Conservation (phyloP, 345 rosid genomes). For the Crucihimalaya himalaica region DNA sequence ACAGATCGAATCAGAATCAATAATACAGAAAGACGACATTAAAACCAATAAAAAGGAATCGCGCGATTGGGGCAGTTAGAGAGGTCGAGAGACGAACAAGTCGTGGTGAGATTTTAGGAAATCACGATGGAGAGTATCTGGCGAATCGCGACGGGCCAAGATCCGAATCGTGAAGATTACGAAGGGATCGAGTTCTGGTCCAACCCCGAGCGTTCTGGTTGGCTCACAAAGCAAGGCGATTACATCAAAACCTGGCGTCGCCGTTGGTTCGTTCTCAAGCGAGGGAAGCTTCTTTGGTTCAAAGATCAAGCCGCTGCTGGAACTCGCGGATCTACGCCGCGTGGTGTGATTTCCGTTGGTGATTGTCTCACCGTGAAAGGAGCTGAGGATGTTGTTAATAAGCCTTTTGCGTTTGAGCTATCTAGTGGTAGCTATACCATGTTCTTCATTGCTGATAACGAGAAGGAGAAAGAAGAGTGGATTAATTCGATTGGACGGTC, state of each 20-base stretch:
- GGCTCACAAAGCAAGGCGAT: slow-evolving; percentile 82
- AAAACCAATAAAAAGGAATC: slow-evolving; percentile 1
- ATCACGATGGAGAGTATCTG: slow-evolving; percentile 59
- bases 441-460: slow-evolving; percentile 79
- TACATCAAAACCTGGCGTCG: slow-evolving; percentile 88
- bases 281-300: slow-evolving; percentile 86
- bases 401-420: slow-evolving; percentile 74
- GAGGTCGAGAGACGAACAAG: neutral
- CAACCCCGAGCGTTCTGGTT: slow-evolving; percentile 70
- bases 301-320: slow-evolving; percentile 55
- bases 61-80: slow-evolving; percentile 1
- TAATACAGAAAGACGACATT: neutral
- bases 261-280: slow-evolving; percentile 83
- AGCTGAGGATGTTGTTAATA: slow-evolving; percentile 77
- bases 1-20: slow-evolving; percentile 1
- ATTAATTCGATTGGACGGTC: slow-evolving; percentile 86
- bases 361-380: slow-evolving; percentile 82
- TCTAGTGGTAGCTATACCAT: slow-evolving; percentile 60
- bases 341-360: slow-evolving; percentile 68
- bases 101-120: slow-evolving; percentile 28
- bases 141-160: slow-evolving; percentile 72
- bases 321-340: slow-evolving; percentile 60
- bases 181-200: slow-evolving; percentile 72
- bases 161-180: slow-evolving; percentile 67
- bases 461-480: slow-evolving; percentile 90